Conservation (phyloP, 352 stramenopile species). For the Pilasporangium apinafurcum region DNA sequence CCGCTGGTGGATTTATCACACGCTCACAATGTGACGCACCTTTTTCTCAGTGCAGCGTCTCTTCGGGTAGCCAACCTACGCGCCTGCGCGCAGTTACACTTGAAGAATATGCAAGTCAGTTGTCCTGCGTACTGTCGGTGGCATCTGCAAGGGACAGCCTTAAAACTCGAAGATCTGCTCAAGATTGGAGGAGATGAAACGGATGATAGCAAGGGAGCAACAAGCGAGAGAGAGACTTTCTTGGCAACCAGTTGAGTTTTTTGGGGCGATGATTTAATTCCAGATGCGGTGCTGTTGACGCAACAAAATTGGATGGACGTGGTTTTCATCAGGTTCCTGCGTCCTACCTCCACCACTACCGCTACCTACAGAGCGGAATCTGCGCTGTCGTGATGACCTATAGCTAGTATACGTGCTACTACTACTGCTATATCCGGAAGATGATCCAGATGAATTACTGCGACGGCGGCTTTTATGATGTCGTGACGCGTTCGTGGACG, state of each 20-base stretch:
- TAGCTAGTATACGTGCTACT: not conserved
- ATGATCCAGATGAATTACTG: not conserved
- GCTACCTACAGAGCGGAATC: not conserved
- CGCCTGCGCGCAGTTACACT: constrained; percentile 33
- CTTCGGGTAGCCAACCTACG: constrained; percentile 35
- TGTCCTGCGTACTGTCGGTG: constrained; percentile 32
- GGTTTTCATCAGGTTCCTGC: not conserved
- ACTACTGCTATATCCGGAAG: not conserved
- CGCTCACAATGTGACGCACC: constrained; percentile 43
- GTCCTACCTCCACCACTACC: not conserved
- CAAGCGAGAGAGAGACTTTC: not conserved
- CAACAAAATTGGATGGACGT: constrained; percentile 13
- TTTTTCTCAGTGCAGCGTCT: constrained; percentile 39
- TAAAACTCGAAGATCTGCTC: constrained; percentile 34
- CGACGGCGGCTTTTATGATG: not conserved
- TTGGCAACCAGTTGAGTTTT: not conserved
- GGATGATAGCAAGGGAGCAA: not conserved
- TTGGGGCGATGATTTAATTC: too few species aligned
- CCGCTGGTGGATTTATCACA: constrained; percentile 53
- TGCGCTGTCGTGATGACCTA: not conserved
- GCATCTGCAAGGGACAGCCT: constrained; percentile 34
- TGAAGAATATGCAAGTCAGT: constrained; percentile 20
- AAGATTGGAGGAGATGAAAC: not conserved
- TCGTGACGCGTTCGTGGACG: too few species aligned
- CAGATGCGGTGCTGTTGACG: constrained; percentile 30